Base-by-base conservation (phyloP, 768 basidiomycete species). In the Crassisporium funariophilum region DNA sequence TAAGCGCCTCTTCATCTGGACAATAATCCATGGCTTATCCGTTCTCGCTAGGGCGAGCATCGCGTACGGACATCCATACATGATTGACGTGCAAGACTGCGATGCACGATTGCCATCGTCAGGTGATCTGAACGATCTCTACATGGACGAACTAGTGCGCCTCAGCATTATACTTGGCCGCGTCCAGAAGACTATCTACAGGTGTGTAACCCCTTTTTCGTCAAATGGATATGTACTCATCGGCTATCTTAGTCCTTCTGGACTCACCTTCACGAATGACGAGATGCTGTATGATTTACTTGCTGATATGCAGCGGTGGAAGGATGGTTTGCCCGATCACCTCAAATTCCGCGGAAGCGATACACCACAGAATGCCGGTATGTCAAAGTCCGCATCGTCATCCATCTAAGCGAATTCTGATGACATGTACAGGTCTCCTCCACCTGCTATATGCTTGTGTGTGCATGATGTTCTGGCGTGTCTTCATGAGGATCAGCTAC, bases 401-500 rank as follows among this genome's bases (percentile, higher is more conserved):
- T 34, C 24, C n/a, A 20, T 5, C 17, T 13, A 4, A 12, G 16
- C 12, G 12, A 11, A 45, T 21, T 33, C 24, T 43, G 20, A 56
- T 54, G 36, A 52, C 22, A 41, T 23, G 17, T 46, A 41, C 56
- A 91, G 95, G 95, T 33, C 73, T 97, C 45, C 74, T 99, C 17
- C 94, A 97, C 66, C 67, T 98, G 42, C 75, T 92, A 31, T 94
- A 91, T 64, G 81, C 88, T 22, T 92, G 90, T 60, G 84, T 98
- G 35, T 86, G 84, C 56, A 97, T 98, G 84, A 89, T 98, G 66
- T 95, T 97, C 70, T 97, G 92, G 85, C 87, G 95, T 40, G 93
- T 97, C 23, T 98, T 98, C 73, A 95, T 98, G 91, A 83, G 95
- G 41, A 92, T 98, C 67, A 93, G 91, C 47, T 98, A 97, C 70